Conservation (phyloP, 2,329 filamentous ascomycete species). For the Metarhizium sp. region DNA sequence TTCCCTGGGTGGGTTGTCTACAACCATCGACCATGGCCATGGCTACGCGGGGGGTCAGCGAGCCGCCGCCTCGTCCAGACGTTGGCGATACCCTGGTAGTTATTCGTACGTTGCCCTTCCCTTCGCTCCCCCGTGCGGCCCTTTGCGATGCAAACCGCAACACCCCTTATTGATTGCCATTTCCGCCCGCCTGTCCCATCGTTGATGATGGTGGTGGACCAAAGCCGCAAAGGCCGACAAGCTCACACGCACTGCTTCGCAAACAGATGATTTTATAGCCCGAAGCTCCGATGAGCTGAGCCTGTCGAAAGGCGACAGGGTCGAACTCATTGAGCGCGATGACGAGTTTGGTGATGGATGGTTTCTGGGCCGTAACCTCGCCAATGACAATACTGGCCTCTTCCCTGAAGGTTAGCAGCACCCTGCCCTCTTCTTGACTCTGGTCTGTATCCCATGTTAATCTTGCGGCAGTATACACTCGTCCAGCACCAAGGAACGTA, state of each 20-base stretch:
- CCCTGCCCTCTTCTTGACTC: constrained; percentile 1
- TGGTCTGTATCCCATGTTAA: constrained; percentile 14
- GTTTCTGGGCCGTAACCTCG: constrained; percentile 69
- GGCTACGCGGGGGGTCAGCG: constrained; percentile 31
- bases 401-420: constrained; percentile 68
- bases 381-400: constrained; percentile 64
- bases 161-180: not conserved
- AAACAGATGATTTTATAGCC: constrained; percentile 78
- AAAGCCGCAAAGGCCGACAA: not conserved
- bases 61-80: constrained; percentile 39
- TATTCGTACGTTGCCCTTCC: constrained; percentile 48
- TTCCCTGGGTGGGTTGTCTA: constrained; percentile 1
- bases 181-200: not conserved
- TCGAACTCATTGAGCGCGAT: constrained; percentile 75
- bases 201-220: not conserved
- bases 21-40: constrained; percentile 18
- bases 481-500: constrained; percentile 41
- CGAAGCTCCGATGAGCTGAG: constrained; percentile 90
- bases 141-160: not conserved
- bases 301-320: constrained; percentile 72
- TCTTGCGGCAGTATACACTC: constrained; percentile 47
- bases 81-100: constrained; percentile 60
- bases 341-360: constrained; percentile 85
- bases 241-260: constrained; percentile 6
- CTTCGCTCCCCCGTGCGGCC: constrained; percentile 14